Conservation (phyloP, 352 stramenopile species). For the Phytophthora capsici region DNA sequence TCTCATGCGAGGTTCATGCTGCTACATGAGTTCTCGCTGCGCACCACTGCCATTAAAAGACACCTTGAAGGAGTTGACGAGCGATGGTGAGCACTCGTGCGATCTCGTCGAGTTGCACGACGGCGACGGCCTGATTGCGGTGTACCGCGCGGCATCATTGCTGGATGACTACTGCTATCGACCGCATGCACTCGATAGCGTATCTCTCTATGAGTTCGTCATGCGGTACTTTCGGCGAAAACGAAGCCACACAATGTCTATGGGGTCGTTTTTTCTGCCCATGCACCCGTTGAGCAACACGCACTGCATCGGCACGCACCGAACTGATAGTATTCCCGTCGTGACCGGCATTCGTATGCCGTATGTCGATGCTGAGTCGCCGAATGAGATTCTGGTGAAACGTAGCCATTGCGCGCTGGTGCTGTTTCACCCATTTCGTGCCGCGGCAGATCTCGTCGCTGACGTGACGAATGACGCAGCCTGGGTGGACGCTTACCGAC, state of each 20-base stretch:
- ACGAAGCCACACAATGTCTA: too few relatives aligned
- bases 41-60: background rate
- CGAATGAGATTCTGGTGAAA: too few relatives aligned
- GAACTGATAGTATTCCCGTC: background rate
- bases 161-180: constrained; percentile 13
- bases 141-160: background rate
- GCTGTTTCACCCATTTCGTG: too few relatives aligned
- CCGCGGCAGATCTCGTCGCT: too few relatives aligned
- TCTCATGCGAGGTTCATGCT: background rate
- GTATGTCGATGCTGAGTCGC: too few relatives aligned
- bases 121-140: background rate
- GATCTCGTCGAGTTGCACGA: background rate
- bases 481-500: background rate
- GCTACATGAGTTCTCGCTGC: background rate
- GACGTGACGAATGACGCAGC: background rate
- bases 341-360: background rate
- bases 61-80: background rate
- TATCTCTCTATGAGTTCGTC: too few relatives aligned
- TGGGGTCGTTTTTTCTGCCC: background rate
- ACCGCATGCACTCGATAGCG: background rate
- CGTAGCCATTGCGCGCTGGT: too few relatives aligned
- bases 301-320: background rate
- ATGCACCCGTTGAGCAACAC: background rate
- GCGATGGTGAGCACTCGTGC: background rate
- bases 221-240: too few relatives aligned